Percentiles rank a stretch among this genome's conserved stretches.
Conservation (phyloP, 208 protist genomes). For the Leishmania gerbilli region DNA sequence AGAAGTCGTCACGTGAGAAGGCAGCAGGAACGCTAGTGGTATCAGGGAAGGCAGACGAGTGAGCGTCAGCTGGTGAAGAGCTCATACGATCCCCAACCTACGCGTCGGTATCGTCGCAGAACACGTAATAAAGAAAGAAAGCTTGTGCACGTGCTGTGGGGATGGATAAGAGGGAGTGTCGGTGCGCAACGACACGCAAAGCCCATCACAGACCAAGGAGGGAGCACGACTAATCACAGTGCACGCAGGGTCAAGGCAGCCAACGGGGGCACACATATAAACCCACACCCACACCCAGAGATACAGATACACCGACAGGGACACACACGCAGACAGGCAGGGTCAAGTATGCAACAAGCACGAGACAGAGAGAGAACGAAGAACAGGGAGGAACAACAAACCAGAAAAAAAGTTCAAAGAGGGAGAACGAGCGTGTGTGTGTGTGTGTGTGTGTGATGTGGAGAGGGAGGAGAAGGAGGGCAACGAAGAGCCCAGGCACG, state of each 20-base stretch:
- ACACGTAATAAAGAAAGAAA: neutral
- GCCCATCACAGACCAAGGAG: neutral
- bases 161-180: neutral
- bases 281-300: too few relatives aligned
- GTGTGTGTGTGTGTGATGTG: neutral
- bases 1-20: neutral
- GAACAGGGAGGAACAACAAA: neutral
- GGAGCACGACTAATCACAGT: neutral
- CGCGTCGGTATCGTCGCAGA: neutral
- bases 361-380: neutral
- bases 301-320: neutral
- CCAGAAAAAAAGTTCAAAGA: neutral
- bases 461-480: neutral
- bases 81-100: conserved; percentile 7
- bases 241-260: neutral
- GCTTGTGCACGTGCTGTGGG: neutral
- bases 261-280: too few relatives aligned
- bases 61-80: conserved; percentile 1
- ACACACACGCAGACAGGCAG: neutral
- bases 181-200: neutral
- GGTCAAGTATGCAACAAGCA: neutral
- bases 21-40: neutral
- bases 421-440: neutral
- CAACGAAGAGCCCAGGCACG: neutral
- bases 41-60: conserved; percentile 10